Evolutionary conservation across 2,329 filamentous ascomycete genomes (phyloP).

Genomic region (Colletotrichum caudatum): DNA sequence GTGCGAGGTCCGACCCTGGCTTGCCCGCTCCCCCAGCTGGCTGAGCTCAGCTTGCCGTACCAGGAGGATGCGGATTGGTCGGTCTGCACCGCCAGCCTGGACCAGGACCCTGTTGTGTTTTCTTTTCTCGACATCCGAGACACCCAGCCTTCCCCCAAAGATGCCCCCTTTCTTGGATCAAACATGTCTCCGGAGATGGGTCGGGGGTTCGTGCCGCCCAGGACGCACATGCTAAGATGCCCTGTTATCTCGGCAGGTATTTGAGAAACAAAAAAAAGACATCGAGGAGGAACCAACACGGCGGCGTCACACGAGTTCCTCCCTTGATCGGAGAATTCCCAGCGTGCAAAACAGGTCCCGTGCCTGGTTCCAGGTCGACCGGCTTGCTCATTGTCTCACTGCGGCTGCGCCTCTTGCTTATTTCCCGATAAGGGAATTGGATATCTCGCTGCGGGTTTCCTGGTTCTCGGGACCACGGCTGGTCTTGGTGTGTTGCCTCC

Average conservation of each 20-base stretch:
- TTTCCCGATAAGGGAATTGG: not conserved
- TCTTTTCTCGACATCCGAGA: not conserved
- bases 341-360: not conserved
- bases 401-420: not conserved
- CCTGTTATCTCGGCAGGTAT: not conserved
- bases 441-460: not conserved
- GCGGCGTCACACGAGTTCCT: not conserved
- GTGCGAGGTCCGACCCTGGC: not conserved
- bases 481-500: not conserved
- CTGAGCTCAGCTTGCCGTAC: slow-evolving; percentile 6
- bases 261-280: too few species aligned
- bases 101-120: not conserved
- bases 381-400: not conserved
- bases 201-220: not conserved
- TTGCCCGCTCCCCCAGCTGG: not conserved
- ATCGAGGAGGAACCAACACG: too few species aligned
- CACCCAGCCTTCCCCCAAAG: not conserved
- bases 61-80: not conserved
- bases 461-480: slow-evolving; percentile 4
- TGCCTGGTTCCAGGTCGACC: not conserved
- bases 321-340: not conserved
- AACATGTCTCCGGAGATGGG: not conserved
- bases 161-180: not conserved
- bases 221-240: not conserved
- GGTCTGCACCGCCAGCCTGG: slow-evolving; percentile 1